These are phyloP conservation scores for Talaromyces rugulosus DNA, from an alignment of 2,329 filamentous ascomycete species.

Conservation along the genomic window DNA sequence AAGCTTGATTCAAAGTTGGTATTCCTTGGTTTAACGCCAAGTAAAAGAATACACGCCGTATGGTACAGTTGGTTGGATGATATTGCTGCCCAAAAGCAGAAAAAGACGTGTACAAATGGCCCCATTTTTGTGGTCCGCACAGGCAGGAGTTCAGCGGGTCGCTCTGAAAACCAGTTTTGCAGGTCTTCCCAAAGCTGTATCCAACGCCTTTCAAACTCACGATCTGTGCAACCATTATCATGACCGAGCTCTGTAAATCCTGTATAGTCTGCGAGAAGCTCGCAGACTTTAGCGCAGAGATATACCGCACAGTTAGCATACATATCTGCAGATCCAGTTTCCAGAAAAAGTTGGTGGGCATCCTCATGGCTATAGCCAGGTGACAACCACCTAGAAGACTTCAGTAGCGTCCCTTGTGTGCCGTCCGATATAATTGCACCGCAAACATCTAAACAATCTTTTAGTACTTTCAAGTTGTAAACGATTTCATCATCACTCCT, in stretches of 20 bases:
- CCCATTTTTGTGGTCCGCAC: slow-evolving; percentile 40
- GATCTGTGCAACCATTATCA: slow-evolving; percentile 41
- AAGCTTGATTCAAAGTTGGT: slow-evolving; percentile 17
- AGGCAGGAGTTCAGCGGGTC: slow-evolving; percentile 47
- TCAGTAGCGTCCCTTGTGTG: slow-evolving; percentile 47
- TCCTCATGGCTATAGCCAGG: slow-evolving; percentile 34
- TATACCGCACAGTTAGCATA: slow-evolving; percentile 59
- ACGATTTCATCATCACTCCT: slow-evolving; percentile 9
- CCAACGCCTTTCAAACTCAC: slow-evolving; percentile 45
- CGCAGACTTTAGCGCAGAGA: slow-evolving; percentile 49
- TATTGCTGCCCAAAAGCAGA: slow-evolving; percentile 52
- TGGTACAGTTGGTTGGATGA: slow-evolving; percentile 57
- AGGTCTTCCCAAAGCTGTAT: slow-evolving; percentile 47
- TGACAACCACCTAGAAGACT: slow-evolving; percentile 48
- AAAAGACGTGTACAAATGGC: slow-evolving; percentile 52
- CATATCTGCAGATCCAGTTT: slow-evolving; percentile 46
- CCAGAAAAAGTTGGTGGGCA: slow-evolving; percentile 34
- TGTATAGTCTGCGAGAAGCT: slow-evolving; percentile 49
- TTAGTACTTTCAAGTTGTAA: not conserved
- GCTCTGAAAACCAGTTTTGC: slow-evolving; percentile 44
- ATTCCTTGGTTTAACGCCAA: slow-evolving; percentile 42
- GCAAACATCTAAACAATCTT: slow-evolving; percentile 44
- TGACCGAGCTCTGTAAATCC: slow-evolving; percentile 47
- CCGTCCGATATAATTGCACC: slow-evolving; percentile 52
- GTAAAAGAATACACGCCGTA: slow-evolving; percentile 51